Base-by-base conservation (phyloP, 148 eudicot species). In the Heliosperma pusillum region DNA sequence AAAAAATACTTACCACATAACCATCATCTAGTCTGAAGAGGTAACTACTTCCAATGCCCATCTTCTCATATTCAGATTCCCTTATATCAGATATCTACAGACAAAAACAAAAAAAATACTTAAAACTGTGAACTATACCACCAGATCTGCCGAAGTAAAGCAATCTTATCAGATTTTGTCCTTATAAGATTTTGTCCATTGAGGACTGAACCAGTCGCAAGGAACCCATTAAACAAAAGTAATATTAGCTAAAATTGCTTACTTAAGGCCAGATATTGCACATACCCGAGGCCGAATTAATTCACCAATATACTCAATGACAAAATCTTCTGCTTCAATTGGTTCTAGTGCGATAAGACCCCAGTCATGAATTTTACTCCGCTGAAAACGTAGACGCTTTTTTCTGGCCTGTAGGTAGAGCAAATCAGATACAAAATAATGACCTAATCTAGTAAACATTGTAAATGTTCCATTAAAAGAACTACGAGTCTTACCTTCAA, bases 11-110 rank as follows among this genome's bases (percentile, higher is more conserved):
- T 79, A 95, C 99, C 91, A 95, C 99, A 84, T 95, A 90, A 73
- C 97, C 99, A 77, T 95, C 99, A 80, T 95, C 99, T 82, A 95
- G 79, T 87, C 99, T 87, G 72, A 95, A 95, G 74, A 95, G 96
- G 78, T 95, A 95, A 82, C 99, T 95, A 89, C 99, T 95, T 53
- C 99, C 99, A 79, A 95, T 95, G 71, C 99, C 99, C 88, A 89
- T 95, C 82, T 92, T 95, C 86, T 95, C 99, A 79, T 95, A 95
- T 66, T 89, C 83, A 27, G 73, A 80, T 76, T 95, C 99, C 62
- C 99, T 90, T 83, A 95, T 90, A 84, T 95, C 99, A 74, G 99
- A 95, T 77, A 95, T 84, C 99, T 95, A 88, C 25, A 50, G 52
- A 57, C 29, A 78, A n/a, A n/a, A n/a, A 78, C 66, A 22, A 42